These are phyloP conservation scores for Spergularia marina DNA, from an alignment of 148 eudicot species.

Conservation along the genomic window DNA sequence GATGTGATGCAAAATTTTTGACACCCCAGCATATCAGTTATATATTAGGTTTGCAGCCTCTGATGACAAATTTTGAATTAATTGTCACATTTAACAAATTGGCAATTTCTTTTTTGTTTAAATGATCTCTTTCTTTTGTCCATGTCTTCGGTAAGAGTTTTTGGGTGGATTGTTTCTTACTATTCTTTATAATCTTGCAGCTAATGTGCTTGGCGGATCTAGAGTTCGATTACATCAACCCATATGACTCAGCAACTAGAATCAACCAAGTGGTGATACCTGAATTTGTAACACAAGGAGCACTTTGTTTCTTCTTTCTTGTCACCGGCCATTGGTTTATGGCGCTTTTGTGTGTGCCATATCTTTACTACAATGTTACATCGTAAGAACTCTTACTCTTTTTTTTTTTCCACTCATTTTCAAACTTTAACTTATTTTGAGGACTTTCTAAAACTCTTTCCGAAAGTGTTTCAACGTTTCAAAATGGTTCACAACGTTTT, in stretches of 20 bases:
- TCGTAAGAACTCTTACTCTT: constrained; percentile 53
- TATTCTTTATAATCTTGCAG: constrained; percentile 45
- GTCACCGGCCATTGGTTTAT: constrained; percentile 91
- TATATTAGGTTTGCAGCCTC: background rate
- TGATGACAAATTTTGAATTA: background rate
- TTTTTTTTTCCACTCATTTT: too few species aligned
- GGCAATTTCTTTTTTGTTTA: background rate
- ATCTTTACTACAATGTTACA: constrained; percentile 79
- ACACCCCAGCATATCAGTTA: background rate
- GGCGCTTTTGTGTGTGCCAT: constrained; percentile 71
- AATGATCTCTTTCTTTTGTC: background rate
- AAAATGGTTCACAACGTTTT: too few species aligned
- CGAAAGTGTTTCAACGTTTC: too few species aligned
- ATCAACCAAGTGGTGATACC: constrained; percentile 75
- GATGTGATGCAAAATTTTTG: background rate
- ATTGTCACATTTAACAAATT: background rate
- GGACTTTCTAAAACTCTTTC: too few species aligned
- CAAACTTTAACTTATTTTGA: too few species aligned
- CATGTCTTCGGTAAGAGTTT: background rate
- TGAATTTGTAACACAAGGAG: constrained; percentile 74
- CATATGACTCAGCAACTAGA: constrained; percentile 86
- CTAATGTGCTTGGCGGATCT: constrained; percentile 95
- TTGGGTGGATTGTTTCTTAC: constrained; percentile 18
- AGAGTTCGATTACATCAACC: constrained; percentile 94
- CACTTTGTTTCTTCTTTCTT: constrained; percentile 61